phyloP scores from a whole-genome alignment of 345 rosid genomes.

The Eucalyptus curtisii region DNA sequence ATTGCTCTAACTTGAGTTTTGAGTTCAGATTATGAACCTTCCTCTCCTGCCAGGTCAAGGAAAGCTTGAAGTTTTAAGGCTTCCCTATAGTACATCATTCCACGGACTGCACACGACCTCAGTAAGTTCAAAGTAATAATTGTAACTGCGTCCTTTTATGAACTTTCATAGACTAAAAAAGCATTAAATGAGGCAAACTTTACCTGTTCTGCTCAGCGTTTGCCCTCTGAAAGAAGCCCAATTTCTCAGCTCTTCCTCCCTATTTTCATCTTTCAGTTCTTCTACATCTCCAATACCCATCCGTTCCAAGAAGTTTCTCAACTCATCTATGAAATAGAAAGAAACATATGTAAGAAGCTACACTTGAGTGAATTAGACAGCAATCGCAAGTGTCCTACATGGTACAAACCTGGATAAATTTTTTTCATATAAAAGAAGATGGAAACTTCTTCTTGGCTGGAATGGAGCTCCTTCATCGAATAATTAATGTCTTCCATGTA shows the following conservation, averaged over 20 bases:
- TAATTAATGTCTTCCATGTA: slow-evolving; percentile 75
- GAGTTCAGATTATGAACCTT: slow-evolving; percentile 35
- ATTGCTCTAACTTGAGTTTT: not conserved
- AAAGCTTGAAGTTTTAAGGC: slow-evolving; percentile 83
- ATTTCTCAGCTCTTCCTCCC: slow-evolving; percentile 57
- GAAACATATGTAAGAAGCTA: not conserved
- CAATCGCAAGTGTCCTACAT: not conserved
- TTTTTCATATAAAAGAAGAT: slow-evolving; percentile 77
- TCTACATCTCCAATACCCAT: slow-evolving; percentile 53
- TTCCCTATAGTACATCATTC: slow-evolving; percentile 95
- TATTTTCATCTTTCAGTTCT: slow-evolving; percentile 26
- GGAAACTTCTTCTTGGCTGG: slow-evolving; percentile 60
- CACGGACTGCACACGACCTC: slow-evolving; percentile 53
- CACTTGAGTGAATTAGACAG: not conserved
- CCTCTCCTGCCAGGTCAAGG: slow-evolving; percentile 68
- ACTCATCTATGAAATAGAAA: slow-evolving; percentile 49
- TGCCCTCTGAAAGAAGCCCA: slow-evolving; percentile 98
- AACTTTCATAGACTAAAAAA: not conserved
- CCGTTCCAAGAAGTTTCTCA: slow-evolving; percentile 87
- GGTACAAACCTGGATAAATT: slow-evolving; percentile 66
- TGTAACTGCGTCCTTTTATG: not conserved
- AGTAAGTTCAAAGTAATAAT: not conserved
- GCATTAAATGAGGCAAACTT: not conserved
- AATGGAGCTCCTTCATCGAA: slow-evolving; percentile 60
- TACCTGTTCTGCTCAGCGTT: slow-evolving; percentile 92